phyloP scores from a whole-genome alignment of 2,329 filamentous ascomycete species.

The Aspergillus udagawae region DNA sequence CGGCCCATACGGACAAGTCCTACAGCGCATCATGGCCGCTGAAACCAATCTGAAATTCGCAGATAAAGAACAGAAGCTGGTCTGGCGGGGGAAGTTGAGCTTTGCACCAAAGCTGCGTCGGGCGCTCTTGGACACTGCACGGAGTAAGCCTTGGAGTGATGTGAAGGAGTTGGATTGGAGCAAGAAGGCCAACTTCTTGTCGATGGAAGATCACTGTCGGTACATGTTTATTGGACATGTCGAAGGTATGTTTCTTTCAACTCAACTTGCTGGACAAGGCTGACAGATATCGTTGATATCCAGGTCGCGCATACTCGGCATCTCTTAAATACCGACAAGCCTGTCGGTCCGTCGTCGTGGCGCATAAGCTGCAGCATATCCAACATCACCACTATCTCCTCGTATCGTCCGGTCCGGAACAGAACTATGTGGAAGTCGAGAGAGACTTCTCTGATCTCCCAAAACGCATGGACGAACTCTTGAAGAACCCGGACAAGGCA shows the following conservation, averaged over 20 bases:
- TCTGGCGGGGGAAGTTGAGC: constrained; percentile 43
- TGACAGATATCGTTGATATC: too few relatives aligned
- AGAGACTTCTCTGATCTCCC: constrained; percentile 53
- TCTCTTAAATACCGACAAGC: constrained; percentile 49
- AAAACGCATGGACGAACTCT: constrained; percentile 32
- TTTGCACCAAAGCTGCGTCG: constrained; percentile 32
- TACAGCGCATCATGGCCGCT: constrained; percentile 13
- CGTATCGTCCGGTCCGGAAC: constrained; percentile 37
- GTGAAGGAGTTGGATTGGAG: constrained; percentile 38
- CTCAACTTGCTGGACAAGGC: too few relatives aligned
- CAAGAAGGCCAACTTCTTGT: constrained; percentile 40
- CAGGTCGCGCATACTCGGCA: constrained; percentile 42
- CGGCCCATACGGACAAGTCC: constrained; percentile 19
- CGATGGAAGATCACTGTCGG: constrained; percentile 50
- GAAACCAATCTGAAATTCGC: constrained; percentile 14
- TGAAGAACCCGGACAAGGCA: constrained; percentile 34
- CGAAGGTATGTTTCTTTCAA: constrained; percentile 27
- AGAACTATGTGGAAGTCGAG: constrained; percentile 46
- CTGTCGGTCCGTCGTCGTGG: constrained; percentile 44
- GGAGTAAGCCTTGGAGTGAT: constrained; percentile 40
- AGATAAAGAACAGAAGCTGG: constrained; percentile 33
- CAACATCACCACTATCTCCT: constrained; percentile 46
- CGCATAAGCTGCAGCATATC: constrained; percentile 44
- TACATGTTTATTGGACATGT: constrained; percentile 53
- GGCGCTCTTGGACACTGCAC: constrained; percentile 28